Percentiles rank a stretch among this genome's conserved stretches.
Conservation (phyloP, 2,329 filamentous ascomycete species). For the Diaporthe ilicicola region DNA sequence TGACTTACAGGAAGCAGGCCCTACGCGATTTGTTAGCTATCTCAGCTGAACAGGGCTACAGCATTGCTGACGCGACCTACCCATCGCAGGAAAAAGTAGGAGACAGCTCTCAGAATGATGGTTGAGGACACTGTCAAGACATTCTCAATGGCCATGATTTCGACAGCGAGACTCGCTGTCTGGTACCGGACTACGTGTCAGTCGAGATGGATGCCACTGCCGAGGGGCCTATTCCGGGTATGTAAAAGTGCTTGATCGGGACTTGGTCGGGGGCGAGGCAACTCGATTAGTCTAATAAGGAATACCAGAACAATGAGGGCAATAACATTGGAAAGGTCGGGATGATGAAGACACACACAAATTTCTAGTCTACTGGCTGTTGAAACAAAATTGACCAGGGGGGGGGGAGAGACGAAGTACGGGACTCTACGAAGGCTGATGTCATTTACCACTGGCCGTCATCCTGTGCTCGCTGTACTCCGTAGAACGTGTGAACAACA, state of each 20-base stretch:
- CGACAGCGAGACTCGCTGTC: not conserved
- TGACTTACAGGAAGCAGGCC: conserved; percentile 47
- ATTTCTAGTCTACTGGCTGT: not conserved
- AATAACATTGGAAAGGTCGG: no score
- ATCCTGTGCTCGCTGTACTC: not conserved
- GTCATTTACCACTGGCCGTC: conserved; percentile 9
- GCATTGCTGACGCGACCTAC: conserved; percentile 47
- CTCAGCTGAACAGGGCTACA: no score
- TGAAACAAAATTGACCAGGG: conserved; percentile 13
- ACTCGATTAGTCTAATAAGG: not conserved
- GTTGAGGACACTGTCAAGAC: conserved; percentile 54
- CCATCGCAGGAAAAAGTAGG: conserved; percentile 71
- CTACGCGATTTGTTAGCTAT: conserved; percentile 35
- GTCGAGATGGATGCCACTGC: not conserved
- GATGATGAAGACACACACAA: not conserved
- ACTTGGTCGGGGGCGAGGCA: not conserved
- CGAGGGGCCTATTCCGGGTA: not conserved
- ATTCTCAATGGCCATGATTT: conserved; percentile 43
- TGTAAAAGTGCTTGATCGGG: not conserved
- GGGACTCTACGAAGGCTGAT: conserved; percentile 5
- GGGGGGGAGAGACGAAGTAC: not conserved
- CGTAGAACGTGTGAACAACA: not conserved
- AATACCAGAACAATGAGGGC: not conserved
- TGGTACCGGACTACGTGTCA: not conserved
- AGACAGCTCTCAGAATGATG: conserved; percentile 55